Evolutionary conservation across 202 grass and related monocot species (phyloP), one percentile per base, ranked within the genome.

Genomic region (Dendrocalamus latiflorus): DNA sequence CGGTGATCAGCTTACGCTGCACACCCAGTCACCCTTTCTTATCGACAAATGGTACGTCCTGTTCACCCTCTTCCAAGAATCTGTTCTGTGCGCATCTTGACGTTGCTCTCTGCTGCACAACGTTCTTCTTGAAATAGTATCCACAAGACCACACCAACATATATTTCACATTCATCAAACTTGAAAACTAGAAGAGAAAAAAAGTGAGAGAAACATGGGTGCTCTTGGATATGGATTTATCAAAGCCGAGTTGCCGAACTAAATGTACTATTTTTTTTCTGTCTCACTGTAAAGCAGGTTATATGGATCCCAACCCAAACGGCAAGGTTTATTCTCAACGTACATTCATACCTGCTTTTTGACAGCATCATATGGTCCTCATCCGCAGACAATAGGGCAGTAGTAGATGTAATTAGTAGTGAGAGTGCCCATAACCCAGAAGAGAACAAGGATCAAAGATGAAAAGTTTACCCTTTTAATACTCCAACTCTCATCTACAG

Each of bases 391-490:
- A 63, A 50, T 14, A 8, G 18, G 37, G 15, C 18, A 34, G 47
- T 36, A 24, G 47, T 24, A 33, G 28, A 24, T 22, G 65, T 51
- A 58, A 53, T 71, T 63, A 71, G 55, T 5, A 38, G 6, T 0
- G 21, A 71, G 51, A 38, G 55, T 81, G 43, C 79, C 79, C 55
- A 62, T 50, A 78, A 47, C 18, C 15, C 79, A 85, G 25, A 86
- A 85, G 65, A 78, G 61, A 84, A 81, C 92, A 85, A 82, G 53
- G 21, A 75, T 66, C 45, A 85, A 81, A 61, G 74, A 81, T 57
- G 63, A 81, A 77, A 91, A 14, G 54, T 26, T 50, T 66, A 22
- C 16, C 70, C 86, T 86, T 88, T 77, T 84, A 54, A 80, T 45
- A 22, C 76, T 6, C n/a, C n/a, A 28, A 53, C 68, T 65, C 48